Evolutionary conservation across 2,329 filamentous ascomycete genomes (phyloP).

Genomic region (Boeremia lycopersici): DNA sequence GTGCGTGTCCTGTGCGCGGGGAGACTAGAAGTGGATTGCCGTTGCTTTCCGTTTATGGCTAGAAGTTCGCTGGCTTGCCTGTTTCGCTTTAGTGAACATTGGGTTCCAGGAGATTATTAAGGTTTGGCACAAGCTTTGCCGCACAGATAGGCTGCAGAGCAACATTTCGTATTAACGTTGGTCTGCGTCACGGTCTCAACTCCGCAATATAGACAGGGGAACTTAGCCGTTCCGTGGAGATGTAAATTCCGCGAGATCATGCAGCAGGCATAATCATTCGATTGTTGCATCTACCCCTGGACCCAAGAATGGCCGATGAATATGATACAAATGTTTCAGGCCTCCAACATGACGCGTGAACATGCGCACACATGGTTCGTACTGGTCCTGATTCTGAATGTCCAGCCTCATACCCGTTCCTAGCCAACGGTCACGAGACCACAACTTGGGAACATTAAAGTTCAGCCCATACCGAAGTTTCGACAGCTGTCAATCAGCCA

Average conservation of each 20-base stretch:
- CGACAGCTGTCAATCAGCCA: slow-evolving; percentile 5
- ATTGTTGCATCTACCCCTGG: no score
- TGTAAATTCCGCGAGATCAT: slow-evolving; percentile 1
- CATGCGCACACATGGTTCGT: neutral
- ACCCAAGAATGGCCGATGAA: neutral
- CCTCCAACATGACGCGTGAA: neutral
- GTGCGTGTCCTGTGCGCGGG: slow-evolving; percentile 13
- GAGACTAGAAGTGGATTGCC: neutral
- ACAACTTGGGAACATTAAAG: slow-evolving; percentile 5
- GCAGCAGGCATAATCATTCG: neutral
- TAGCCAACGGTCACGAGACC: slow-evolving; percentile 13
- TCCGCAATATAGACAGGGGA: neutral
- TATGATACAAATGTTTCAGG: neutral
- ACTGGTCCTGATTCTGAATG: neutral
- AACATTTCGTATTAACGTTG: slow-evolving; percentile 6
- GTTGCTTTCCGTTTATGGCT: slow-evolving; percentile 4
- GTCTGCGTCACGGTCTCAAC: slow-evolving; percentile 6
- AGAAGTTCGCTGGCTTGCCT: neutral
- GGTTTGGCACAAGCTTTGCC: slow-evolving; percentile 2
- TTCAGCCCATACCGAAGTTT: slow-evolving; percentile 10
- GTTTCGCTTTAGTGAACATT: neutral
- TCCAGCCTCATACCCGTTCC: slow-evolving; percentile 6
- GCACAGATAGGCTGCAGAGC: slow-evolving; percentile 1
- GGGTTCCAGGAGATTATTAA: neutral
- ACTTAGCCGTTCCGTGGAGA: neutral